Percentiles rank a stretch among this genome's conserved stretches.
phyloP scores from a whole-genome alignment of 768 basidiomycete genomes.

The Tylopilus sp. region DNA sequence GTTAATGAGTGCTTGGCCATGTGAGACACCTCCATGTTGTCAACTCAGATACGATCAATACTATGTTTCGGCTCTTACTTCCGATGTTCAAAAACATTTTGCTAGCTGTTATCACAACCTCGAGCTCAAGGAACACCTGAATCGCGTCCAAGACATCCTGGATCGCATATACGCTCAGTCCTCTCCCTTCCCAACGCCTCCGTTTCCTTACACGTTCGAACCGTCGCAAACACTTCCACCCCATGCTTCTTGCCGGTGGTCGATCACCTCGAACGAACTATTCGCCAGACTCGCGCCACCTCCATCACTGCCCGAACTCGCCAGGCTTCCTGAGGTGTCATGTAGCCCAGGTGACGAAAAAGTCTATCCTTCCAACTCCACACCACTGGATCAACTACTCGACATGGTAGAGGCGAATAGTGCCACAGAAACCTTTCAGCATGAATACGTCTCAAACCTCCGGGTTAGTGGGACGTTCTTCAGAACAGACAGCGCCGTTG shows the following conservation, averaged over 20 bases:
- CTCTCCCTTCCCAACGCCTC: neutral
- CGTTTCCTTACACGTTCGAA: no score
- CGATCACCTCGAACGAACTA: neutral
- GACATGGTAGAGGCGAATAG: neutral
- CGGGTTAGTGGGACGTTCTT: conserved; percentile 6
- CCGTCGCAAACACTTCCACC: no score
- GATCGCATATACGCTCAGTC: neutral
- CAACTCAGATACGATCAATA: neutral
- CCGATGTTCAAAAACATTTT: conserved; percentile 11
- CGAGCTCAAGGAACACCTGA: conserved; percentile 12
- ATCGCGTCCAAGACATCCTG: conserved; percentile 10
- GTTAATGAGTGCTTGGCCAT: no score
- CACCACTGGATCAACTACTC: conserved; percentile 8
- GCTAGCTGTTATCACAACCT: conserved; percentile 13
- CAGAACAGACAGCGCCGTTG: neutral
- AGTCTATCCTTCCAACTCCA: neutral
- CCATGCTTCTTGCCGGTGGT: neutral
- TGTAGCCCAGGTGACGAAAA: neutral
- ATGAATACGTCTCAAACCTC: conserved; percentile 8
- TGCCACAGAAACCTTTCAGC: conserved; percentile 13
- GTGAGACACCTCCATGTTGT: conserved; percentile 2
- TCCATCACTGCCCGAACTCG: no score
- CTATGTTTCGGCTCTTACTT: no score
- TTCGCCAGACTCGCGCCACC: conserved; percentile 7
- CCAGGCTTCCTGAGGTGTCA: no score